Evolutionary conservation across 345 rosid genomes (phyloP), one percentile per base, ranked within the genome.

Genomic region (Salix koriyanagi): DNA sequence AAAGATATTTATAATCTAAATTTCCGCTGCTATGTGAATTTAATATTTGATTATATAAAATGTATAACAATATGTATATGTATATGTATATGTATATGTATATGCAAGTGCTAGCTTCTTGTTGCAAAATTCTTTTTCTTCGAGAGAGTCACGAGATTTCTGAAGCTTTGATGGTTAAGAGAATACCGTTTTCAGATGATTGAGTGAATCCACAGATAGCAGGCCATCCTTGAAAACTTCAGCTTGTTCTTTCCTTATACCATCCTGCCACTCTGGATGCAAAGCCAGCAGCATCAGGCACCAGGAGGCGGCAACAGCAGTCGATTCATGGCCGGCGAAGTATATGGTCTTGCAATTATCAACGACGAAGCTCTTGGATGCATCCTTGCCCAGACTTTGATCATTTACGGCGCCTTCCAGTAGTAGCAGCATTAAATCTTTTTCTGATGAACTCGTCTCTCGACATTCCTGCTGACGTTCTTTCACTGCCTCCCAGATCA

Each of bases 281-380:
- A 88, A 81, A 67, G 95, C 95, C 0, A 93, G 97, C 4, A 93
- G 90, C 97, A 93, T 90, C 77, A 93, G 76, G 78, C 91, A 87
- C 98, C 98, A 93, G 52, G 98, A 86, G 72, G 92, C 93, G 15
- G 92, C 89, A 54, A 90, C 75, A 0, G 95, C 97, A 23, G 90
- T 91, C 2, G 97, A 79, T 73, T 90, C 98, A 65, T 90, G 90
- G n/a, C 97, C 97, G 0, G 97, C 93, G 5, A 93, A 91, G 85
- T 91, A 93, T 54, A 93, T 88, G 81, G 85, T 90, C 80, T 93
- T 93, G 86, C 98, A 91, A 72, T 93, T 93, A 66, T 93, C 98
- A 36, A 93, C 91, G 2, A 93, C 87, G 72, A 91, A 91, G 21
- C 79, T 72, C 84, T 80, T 90, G 8, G 89, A 83, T 15, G 93